Evolutionary conservation across 1,284 basidiomycete species (phyloP).

Genomic region (Puccinia sorghi): DNA sequence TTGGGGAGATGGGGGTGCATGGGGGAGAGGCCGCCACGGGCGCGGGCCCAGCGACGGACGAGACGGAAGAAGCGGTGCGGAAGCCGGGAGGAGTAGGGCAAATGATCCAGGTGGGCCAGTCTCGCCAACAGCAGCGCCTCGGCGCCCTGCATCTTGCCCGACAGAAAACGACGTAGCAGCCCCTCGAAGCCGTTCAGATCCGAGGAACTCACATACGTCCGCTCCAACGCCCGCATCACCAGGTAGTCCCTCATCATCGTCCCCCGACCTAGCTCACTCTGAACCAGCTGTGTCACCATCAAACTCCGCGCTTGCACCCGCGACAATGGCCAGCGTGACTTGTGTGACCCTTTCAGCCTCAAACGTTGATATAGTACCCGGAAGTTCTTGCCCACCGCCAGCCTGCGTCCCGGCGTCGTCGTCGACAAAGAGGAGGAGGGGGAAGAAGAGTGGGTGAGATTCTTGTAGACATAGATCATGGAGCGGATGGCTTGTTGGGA

Average conservation of each 20-base stretch:
- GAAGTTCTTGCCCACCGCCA: conserved; percentile 10
- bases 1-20: neutral
- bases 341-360: neutral
- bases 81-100: neutral
- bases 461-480: conserved; percentile 29
- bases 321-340: neutral
- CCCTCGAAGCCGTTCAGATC: conserved; percentile 1
- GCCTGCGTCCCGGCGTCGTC: too few relatives aligned
- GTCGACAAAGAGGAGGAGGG: neutral
- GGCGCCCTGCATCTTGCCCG: neutral
- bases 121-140: neutral
- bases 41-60: neutral
- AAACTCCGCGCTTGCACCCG: neutral
- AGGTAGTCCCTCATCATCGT: neutral
- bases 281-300: neutral
- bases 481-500: conserved; percentile 18
- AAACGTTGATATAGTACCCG: neutral
- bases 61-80: neutral
- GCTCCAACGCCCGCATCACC: neutral
- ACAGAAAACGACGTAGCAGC: neutral
- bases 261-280: neutral
- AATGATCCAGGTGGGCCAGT: neutral
- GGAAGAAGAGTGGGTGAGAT: conserved; percentile 2
- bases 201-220: neutral
- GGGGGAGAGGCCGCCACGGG: neutral